Evolutionary conservation across 139 green algal species (phyloP), one percentile per base, ranked within the genome.

Genomic region (Picochlorum sp.): DNA sequence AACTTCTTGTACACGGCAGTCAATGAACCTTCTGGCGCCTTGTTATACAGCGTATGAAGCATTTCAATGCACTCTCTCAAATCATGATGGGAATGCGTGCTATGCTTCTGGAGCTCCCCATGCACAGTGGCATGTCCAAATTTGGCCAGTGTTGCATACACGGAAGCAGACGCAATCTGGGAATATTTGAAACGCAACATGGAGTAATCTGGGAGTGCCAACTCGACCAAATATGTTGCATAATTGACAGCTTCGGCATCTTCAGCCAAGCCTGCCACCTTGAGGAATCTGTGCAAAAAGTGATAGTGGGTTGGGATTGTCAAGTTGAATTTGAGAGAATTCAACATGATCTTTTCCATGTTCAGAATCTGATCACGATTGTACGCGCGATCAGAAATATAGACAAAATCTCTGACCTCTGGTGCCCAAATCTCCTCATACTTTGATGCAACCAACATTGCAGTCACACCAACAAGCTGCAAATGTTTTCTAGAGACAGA

Each of bases 391-490:
- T 98, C 93, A 13, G 74, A 92, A 79, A 99, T 99, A 85, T 96
- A 98, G 15, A 98, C 92, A 73, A 98, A 99, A 80, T 99, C 93
- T 7, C 82, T 74, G 20, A 98, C 89, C 75, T 97, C 92, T 0
- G 90, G 92, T 2, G 91, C 90, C 90, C 90, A 98, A 76, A 98
- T 98, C 73, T 98, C 93, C 82, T 99, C 93, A 58, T 99, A 98
- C 80, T 99, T 99, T 64, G 83, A 88, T 16, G 88, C 93, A 16
- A 99, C 80, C 23, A 99, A 84, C 90, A 99, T 97, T 34, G 89
- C 86, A 1, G 92, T 96, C 9, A 98, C 86, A 37, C 92, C 92
- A n/a, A 94, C 90, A 72, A 99, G 83, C 78, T 99, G 93, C 57
- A 99, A 83, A 74, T 96, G 95, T 64, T 88, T 91, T 63, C 92